A percentile compares a stretch with the other conserved stretches of the same genome.
phyloP scores from a whole-genome alignment of 73 alveolate species.

The Stentor roeselii region DNA sequence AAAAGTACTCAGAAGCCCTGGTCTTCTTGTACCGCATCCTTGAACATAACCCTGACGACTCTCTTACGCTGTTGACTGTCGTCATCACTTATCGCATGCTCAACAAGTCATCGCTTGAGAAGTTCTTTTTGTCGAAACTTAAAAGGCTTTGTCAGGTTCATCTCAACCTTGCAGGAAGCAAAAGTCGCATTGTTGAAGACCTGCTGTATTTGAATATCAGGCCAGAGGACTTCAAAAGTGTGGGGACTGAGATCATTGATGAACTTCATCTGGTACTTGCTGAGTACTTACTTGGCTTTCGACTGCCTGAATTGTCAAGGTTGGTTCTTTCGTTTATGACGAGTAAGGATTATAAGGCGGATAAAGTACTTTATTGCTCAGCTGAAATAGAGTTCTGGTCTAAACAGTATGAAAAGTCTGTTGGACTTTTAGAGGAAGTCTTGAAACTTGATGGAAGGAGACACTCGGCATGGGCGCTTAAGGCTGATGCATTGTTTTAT shows the following conservation, averaged over 20 bases:
- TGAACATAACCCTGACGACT: conserved; percentile 43
- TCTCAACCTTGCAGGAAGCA: conserved; percentile 29
- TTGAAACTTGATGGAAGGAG: conserved; percentile 42
- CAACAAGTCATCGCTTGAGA: conserved; percentile 45
- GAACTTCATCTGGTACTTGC: not conserved
- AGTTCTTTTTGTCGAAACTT: conserved; percentile 57
- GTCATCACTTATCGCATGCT: conserved; percentile 42
- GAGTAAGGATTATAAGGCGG: not conserved
- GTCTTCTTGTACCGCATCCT: conserved; percentile 51
- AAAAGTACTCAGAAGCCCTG: conserved; percentile 56
- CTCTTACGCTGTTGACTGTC: conserved; percentile 46
- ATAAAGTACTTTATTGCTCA: not conserved
- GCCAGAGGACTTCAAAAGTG: not conserved
- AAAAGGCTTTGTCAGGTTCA: conserved; percentile 49
- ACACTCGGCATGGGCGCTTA: conserved; percentile 43
- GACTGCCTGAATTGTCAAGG: not conserved
- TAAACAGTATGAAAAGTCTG: conserved; percentile 59
- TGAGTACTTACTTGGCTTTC: not conserved
- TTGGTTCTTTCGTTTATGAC: not conserved
- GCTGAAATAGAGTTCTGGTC: conserved; percentile 31
- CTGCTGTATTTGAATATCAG: not conserved
- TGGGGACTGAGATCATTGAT: not conserved
- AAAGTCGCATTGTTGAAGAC: not conserved
- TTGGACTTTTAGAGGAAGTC: conserved; percentile 39
- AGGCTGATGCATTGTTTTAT: conserved; percentile 68